phyloP scores from a whole-genome alignment of 148 eudicot species.

The Heliosperma pusillum region DNA sequence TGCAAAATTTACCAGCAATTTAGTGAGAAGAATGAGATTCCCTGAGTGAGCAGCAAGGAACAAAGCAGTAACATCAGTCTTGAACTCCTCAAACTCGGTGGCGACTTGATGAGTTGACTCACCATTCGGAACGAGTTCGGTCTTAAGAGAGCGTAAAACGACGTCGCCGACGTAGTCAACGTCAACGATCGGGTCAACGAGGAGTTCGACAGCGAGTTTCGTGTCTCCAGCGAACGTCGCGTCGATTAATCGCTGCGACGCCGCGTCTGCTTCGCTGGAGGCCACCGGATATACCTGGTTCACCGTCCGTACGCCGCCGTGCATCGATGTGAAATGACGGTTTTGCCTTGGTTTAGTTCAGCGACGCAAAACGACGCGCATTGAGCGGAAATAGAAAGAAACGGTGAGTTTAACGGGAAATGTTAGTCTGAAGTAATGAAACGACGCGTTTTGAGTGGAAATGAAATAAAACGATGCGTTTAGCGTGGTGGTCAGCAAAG shows the following conservation, averaged over 20 bases:
- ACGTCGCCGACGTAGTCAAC: constrained; percentile 60
- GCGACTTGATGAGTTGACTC: constrained; percentile 46
- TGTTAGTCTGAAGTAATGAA: no score
- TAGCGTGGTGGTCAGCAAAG: no score
- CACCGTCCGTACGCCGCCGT: constrained; percentile 29
- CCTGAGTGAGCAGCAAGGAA: constrained; percentile 69
- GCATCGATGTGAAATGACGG: neutral
- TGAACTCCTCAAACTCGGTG: constrained; percentile 59
- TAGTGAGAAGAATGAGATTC: constrained; percentile 41
- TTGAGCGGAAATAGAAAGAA: neutral
- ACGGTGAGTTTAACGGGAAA: no score
- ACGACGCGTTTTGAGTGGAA: no score
- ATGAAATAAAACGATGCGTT: no score
- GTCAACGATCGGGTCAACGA: constrained; percentile 49
- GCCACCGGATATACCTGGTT: constrained; percentile 47
- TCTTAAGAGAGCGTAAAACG: constrained; percentile 35
- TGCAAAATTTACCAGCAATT: constrained; percentile 44
- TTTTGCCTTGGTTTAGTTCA: neutral
- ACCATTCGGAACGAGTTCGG: constrained; percentile 49
- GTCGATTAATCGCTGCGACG: constrained; percentile 44
- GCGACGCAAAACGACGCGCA: neutral
- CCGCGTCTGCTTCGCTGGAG: constrained; percentile 34
- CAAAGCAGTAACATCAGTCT: constrained; percentile 58
- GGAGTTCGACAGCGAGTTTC: constrained; percentile 36
- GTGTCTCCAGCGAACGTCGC: constrained; percentile 43